phyloP scores from a whole-genome alignment of 2,329 filamentous ascomycete genomes.

The Exophiala sideris region DNA sequence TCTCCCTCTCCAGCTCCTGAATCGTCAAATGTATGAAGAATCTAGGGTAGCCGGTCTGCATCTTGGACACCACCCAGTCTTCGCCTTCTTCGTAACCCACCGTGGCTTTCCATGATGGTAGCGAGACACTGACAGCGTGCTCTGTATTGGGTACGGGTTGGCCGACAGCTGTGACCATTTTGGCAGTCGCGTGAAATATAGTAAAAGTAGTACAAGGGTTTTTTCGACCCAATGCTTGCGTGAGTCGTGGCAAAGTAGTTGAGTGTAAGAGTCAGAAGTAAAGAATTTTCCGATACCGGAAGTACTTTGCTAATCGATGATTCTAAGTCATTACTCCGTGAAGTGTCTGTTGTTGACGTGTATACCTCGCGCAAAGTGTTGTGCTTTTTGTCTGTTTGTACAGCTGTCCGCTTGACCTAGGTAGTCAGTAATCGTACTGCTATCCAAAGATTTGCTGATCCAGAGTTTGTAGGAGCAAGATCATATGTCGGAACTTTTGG shows the following conservation, averaged over 20 bases:
- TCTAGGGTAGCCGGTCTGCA: slow-evolving; percentile 89
- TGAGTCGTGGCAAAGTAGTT: not conserved
- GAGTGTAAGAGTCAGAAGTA: not conserved
- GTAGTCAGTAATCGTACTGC: too few relatives aligned
- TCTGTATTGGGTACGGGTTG: slow-evolving; percentile 75
- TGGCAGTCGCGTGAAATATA: not conserved
- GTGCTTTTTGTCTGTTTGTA: too few relatives aligned
- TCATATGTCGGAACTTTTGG: not conserved
- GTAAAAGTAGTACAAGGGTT: not conserved
- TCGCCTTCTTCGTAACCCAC: slow-evolving; percentile 92
- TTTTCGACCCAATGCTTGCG: not conserved
- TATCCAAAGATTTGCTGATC: too few relatives aligned
- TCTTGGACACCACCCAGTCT: slow-evolving; percentile 75
- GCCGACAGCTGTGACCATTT: slow-evolving; percentile 47
- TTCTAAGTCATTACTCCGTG: too few relatives aligned
- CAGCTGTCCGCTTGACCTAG: too few relatives aligned
- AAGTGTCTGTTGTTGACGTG: not conserved
- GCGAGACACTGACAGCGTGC: slow-evolving; percentile 89
- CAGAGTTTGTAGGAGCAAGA: not conserved
- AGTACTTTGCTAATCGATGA: not conserved
- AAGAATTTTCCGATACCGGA: slow-evolving; percentile 3
- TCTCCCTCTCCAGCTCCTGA: slow-evolving; percentile 65
- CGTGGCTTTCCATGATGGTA: slow-evolving; percentile 89
- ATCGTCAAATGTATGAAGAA: slow-evolving; percentile 92
- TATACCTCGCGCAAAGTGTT: not conserved